Conservation (phyloP, 2,329 filamentous ascomycete species). For the Talaromyces piceae region DNA sequence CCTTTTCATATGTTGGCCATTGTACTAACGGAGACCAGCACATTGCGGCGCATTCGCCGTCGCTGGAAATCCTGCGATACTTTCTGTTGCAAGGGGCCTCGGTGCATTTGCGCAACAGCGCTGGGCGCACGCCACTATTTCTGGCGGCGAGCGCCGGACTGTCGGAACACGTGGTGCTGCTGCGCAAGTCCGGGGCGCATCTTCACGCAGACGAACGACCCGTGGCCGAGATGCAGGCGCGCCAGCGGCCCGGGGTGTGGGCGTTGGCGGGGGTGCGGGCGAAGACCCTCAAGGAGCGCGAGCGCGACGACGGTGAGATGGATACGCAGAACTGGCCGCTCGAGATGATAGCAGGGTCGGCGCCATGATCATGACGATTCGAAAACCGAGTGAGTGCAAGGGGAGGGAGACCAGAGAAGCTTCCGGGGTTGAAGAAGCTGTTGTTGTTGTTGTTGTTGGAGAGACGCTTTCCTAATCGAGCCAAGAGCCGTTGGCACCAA, state of each 20-base stretch:
- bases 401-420: too few relatives aligned
- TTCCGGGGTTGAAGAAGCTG: too few relatives aligned
- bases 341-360: conserved; percentile 21
- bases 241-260: conserved; percentile 36
- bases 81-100: conserved; percentile 51
- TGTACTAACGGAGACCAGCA: conserved; percentile 36
- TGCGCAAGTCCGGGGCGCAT: conserved; percentile 52
- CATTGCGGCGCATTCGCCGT: conserved; percentile 50
- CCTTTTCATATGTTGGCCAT: too few relatives aligned
- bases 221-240: conserved; percentile 44
- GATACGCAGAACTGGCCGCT: conserved; percentile 5
- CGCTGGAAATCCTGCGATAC: conserved; percentile 48
- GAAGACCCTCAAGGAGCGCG: conserved; percentile 10
- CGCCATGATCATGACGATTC: too few relatives aligned
- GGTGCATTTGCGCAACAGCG: conserved; percentile 53
- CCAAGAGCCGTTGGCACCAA: not conserved
- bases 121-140: conserved; percentile 52
- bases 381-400: too few relatives aligned
- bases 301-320: not conserved
- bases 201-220: conserved; percentile 50
- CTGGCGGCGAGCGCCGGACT: conserved; percentile 52
- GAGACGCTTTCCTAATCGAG: too few relatives aligned
- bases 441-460: too few relatives aligned
- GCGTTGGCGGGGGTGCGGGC: conserved; percentile 34
- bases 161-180: conserved; percentile 46